Base-by-base conservation (phyloP, 2,329 filamentous ascomycete genomes). In the Fusarium cicatricum region DNA sequence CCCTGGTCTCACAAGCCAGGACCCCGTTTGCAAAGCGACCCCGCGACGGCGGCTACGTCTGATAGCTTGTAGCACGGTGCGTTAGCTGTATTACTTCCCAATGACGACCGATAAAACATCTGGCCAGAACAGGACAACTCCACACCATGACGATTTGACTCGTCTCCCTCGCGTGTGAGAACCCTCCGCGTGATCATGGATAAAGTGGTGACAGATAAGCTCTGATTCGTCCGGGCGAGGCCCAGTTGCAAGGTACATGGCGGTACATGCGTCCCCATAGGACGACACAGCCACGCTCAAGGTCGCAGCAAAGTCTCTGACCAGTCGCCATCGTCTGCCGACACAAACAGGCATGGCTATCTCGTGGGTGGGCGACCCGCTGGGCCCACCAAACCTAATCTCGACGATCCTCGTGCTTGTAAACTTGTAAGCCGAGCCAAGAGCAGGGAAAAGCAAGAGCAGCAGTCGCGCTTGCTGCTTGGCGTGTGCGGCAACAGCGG, bases 331-430 rank as follows among this genome's bases (percentile, higher is more conserved):
- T 26, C 23, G 37, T 9, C 37, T 12, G 14, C 17, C 4, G 6
- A 26, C 21, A 36, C 16, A 41, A 26, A 26, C 52, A 44, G 39
- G 40, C 36, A 19, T 40, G 47, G 46, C 33, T 26, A 12, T 33
- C 21, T 7, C 31, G 36, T 45, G 42, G 45, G 34, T 52, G 55
- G 49, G 37, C n/a, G 40, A 56, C 48, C 42, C 55, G 33, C 44
- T 50, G n/a, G 42, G 15, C 33, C 58, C 62, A 68, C 59, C 55
- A 60, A 72, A 71, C 70, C 55, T 64, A 69, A 71, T 71, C 66
- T 72, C 48, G 63, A 71, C 61, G 52, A 66, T 70, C 60, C 26
- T 37, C 48, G 38, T 40, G 41, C 39, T 54, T 58, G 32, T 39
- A 32, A 8, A 32, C 32, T 39, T 48, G 11, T 45, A 31, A 14